Percentiles rank a stretch among this genome's conserved stretches.
Conservation (phyloP, 352 stramenopile genomes). For the Lagenidium giganteum region DNA sequence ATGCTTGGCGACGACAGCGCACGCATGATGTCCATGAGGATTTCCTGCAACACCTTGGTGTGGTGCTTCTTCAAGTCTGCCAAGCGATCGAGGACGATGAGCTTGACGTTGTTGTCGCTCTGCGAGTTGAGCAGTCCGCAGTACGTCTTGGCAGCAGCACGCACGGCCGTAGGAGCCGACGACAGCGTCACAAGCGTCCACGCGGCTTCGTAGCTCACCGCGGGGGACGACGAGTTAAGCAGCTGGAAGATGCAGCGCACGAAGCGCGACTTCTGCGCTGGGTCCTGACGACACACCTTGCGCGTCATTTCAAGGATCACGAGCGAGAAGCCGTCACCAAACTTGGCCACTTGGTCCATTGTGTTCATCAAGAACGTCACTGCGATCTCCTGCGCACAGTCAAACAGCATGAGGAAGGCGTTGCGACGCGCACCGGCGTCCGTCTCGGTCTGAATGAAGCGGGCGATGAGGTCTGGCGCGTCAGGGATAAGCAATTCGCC, state of each 20-base stretch:
- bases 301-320: constrained; percentile 98
- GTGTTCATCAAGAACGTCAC: constrained; percentile 98
- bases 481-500: constrained; percentile 95
- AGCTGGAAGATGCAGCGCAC: constrained; percentile 98
- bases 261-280: constrained; percentile 98
- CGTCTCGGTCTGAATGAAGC: constrained; percentile 93
- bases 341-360: constrained; percentile 94
- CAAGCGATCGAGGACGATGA: constrained; percentile 99
- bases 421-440: constrained; percentile 95
- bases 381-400: constrained; percentile 95
- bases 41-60: constrained; percentile 96
- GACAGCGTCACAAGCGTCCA: constrained; percentile 99
- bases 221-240: constrained; percentile 89
- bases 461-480: constrained; percentile 96
- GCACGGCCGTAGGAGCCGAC: constrained; percentile 96
- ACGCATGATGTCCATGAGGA: constrained; percentile 99
- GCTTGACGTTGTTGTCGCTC: constrained; percentile 99
- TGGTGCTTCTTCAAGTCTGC: constrained; percentile 97
- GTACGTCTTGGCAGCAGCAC: constrained; percentile 96
- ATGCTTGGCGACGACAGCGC: constrained; percentile 95
- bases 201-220: constrained; percentile 97
- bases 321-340: constrained; percentile 98
- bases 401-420: constrained; percentile 99
- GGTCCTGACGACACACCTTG: constrained; percentile 97
- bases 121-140: constrained; percentile 96